A percentile compares a stretch with the other conserved stretches of the same genome.
These are phyloP conservation scores for Botrytis tulipae DNA, from an alignment of 2,329 filamentous ascomycete species.

Conservation along the genomic window DNA sequence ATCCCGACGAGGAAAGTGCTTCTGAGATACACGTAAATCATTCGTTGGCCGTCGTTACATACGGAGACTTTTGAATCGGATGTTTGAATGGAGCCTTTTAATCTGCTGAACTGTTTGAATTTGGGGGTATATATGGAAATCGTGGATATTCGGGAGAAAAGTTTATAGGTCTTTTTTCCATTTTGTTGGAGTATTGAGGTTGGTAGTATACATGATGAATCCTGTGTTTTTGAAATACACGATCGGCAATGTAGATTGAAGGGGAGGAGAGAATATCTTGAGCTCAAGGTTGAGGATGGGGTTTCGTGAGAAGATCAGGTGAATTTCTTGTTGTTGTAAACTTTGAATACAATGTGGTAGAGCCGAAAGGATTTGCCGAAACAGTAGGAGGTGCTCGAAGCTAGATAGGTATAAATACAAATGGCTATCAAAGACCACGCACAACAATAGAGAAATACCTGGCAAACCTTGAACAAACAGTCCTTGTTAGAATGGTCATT, in stretches of 20 bases:
- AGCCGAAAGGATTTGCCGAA: not conserved
- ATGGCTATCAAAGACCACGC: not conserved
- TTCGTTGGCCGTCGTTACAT: not conserved
- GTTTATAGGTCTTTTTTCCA: too few species aligned
- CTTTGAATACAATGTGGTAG: not conserved
- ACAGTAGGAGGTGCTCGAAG: not conserved
- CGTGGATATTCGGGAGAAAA: not conserved
- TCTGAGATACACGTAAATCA: not conserved
- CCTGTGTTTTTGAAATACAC: not conserved
- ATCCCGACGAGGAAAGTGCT: not conserved
- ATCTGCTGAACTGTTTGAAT: not conserved
- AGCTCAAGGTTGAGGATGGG: not conserved
- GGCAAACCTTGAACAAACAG: not conserved
- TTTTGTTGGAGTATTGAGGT: not conserved
- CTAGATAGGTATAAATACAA: not conserved
- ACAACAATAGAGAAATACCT: not conserved
- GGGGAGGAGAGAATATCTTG: not conserved
- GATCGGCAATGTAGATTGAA: not conserved
- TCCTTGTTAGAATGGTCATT: not conserved
- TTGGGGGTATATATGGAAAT: not conserved
- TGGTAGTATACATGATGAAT: not conserved
- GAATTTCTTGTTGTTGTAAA: not conserved
- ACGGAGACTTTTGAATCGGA: not conserved
- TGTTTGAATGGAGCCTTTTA: not conserved
- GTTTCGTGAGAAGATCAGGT: not conserved